These are phyloP conservation scores for Diaporthe ilicicola DNA, from an alignment of 2,329 filamentous ascomycete genomes.

Conservation along the genomic window DNA sequence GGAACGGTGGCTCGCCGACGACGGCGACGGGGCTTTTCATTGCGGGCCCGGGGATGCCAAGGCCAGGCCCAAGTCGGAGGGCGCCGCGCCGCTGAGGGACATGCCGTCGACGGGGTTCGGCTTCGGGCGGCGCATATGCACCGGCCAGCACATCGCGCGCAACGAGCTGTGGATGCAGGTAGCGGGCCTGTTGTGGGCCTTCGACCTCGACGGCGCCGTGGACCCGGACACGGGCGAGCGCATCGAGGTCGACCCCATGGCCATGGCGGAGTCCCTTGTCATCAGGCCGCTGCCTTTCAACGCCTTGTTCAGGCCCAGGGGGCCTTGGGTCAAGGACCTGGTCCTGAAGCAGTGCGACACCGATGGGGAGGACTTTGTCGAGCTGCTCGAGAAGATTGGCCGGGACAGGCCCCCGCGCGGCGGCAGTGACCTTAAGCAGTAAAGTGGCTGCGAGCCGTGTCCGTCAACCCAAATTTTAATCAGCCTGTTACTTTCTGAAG, in stretches of 20 bases:
- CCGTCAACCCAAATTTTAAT: background rate
- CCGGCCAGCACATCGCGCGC: slow-evolving; percentile 29
- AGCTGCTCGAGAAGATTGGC: slow-evolving; percentile 21
- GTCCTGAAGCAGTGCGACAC: background rate
- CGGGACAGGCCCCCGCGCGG: background rate
- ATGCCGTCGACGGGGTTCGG: slow-evolving; percentile 27
- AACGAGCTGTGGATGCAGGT: slow-evolving; percentile 26
- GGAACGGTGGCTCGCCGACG: slow-evolving; percentile 28
- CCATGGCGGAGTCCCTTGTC: slow-evolving; percentile 20
- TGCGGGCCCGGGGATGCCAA: background rate
- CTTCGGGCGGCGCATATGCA: slow-evolving; percentile 28
- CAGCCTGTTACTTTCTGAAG: background rate
- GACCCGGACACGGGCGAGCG: background rate
- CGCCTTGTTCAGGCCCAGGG: slow-evolving; percentile 12
- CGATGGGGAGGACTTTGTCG: background rate
- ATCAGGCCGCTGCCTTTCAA: slow-evolving; percentile 24
- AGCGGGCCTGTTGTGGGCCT: slow-evolving; percentile 29
- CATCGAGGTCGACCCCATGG: slow-evolving; percentile 18
- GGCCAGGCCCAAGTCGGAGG: background rate
- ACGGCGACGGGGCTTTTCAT: background rate
- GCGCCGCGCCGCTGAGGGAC: slow-evolving; percentile 1
- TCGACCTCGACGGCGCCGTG: slow-evolving; percentile 26
- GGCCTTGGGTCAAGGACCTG: slow-evolving; percentile 18
- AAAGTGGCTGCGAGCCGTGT: background rate
- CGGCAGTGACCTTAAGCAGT: background rate